A percentile compares a stretch with the other conserved stretches of the same genome.
Conservation (phyloP, 2,329 filamentous ascomycete genomes). For the Cladophialophora carrionii region DNA sequence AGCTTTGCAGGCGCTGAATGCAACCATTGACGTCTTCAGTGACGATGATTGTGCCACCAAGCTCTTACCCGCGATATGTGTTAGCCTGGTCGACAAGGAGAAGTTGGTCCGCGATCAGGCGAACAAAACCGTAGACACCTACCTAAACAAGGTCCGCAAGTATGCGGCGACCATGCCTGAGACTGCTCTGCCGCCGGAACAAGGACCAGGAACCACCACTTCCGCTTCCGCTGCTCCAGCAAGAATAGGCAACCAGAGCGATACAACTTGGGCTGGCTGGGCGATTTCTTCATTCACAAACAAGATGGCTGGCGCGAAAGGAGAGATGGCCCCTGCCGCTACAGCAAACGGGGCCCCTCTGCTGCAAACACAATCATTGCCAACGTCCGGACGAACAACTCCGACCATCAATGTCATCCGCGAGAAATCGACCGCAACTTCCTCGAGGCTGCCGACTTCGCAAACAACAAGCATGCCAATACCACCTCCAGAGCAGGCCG, state of each 20-base stretch:
- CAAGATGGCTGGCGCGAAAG: conserved; percentile 79
- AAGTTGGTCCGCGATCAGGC: conserved; percentile 92
- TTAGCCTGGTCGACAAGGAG: conserved; percentile 88
- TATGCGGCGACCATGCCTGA: conserved; percentile 78
- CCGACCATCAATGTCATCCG: conserved; percentile 36
- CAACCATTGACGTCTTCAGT: conserved; percentile 81
- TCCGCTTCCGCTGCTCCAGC: conserved; percentile 45
- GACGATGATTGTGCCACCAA: conserved; percentile 88
- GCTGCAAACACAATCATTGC: conserved; percentile 54
- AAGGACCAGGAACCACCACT: conserved; percentile 52
- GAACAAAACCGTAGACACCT: conserved; percentile 83
- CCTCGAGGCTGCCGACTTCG: conserved; percentile 9
- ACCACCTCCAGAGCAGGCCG: conserved; percentile 41
- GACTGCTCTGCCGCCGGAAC: conserved; percentile 70
- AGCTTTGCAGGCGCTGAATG: conserved; percentile 79
- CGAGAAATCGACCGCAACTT: conserved; percentile 21
- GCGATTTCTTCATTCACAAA: conserved; percentile 98
- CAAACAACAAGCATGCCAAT: conserved; percentile 24
- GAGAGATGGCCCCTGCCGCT: conserved; percentile 73
- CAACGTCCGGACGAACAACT: conserved; percentile 46
- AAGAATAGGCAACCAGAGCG: conserved; percentile 78
- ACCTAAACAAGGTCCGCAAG: conserved; percentile 80
- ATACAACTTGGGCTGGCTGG: conserved; percentile 86
- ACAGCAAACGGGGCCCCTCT: conserved; percentile 44
- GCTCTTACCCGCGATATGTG: conserved; percentile 81